phyloP scores from a whole-genome alignment of 2,329 filamentous ascomycete species.

The Ramularia collo-cygni region DNA sequence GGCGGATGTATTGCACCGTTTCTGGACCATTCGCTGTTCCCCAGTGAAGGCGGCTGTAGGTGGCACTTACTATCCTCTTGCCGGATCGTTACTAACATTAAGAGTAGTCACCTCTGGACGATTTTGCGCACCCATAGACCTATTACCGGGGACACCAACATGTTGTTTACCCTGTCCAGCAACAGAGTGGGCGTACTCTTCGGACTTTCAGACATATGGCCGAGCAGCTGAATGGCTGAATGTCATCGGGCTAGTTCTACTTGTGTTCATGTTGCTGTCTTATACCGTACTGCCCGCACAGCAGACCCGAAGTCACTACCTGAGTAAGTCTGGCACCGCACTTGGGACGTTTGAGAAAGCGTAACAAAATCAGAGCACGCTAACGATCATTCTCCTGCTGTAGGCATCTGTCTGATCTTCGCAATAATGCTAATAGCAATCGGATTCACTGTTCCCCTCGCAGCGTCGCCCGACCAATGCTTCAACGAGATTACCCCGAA shows the following conservation, averaged over 20 bases:
- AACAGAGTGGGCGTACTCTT: constrained; percentile 65
- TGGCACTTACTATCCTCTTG: constrained; percentile 13
- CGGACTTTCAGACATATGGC: constrained; percentile 52
- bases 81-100: constrained; percentile 27
- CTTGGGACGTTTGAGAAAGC: too few relatives aligned
- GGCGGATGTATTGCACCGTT: constrained; percentile 64
- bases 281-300: constrained; percentile 77
- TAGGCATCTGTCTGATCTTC: constrained; percentile 67
- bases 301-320: constrained; percentile 85
- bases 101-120: constrained; percentile 48
- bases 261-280: constrained; percentile 69
- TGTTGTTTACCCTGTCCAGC: constrained; percentile 92
- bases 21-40: constrained; percentile 55
- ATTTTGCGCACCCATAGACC: constrained; percentile 47
- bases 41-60: constrained; percentile 61
- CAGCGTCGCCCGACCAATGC: constrained; percentile 71
- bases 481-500: constrained; percentile 87
- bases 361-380: too few relatives aligned
- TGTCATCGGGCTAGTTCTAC: constrained; percentile 63
- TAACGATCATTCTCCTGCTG: too few relatives aligned
- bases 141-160: constrained; percentile 42
- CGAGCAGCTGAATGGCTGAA: constrained; percentile 74
- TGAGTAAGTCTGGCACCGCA: constrained; percentile 41
- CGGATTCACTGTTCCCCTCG: constrained; percentile 84
- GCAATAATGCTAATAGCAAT: constrained; percentile 78